These are phyloP conservation scores for Crithidia brevicula DNA, from an alignment of 208 protist species.

Conservation along the genomic window DNA sequence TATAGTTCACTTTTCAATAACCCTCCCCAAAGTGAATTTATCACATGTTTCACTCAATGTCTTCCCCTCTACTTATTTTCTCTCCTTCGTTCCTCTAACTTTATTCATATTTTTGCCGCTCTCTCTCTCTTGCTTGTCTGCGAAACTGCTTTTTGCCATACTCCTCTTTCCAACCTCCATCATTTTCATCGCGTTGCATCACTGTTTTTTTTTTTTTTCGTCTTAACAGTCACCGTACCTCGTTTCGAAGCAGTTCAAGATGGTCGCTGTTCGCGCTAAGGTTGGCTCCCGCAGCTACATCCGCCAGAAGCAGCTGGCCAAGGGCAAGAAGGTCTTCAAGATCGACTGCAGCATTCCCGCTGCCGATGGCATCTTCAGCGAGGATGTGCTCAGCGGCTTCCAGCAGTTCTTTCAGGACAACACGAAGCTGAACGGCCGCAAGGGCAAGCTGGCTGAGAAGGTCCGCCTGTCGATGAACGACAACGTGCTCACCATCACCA, in stretches of 20 bases:
- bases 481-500: conserved; percentile 91
- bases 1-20: too few species aligned
- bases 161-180: neutral
- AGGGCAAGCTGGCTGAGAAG: conserved; percentile 96
- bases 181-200: conserved; percentile 11
- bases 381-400: conserved; percentile 87
- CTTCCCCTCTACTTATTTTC: conserved; percentile 1
- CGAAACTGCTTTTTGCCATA: too few species aligned
- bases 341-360: conserved; percentile 75
- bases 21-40: too few species aligned
- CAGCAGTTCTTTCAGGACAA: conserved; percentile 97
- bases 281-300: conserved; percentile 71
- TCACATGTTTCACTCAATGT: too few species aligned
- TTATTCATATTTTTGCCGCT: neutral
- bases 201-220: neutral
- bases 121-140: neutral
- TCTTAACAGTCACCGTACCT: conserved; percentile 10
- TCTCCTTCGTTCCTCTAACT: neutral
- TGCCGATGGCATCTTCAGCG: conserved; percentile 78
- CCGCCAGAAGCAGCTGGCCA: conserved; percentile 85
- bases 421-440: conserved; percentile 98
- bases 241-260: conserved; percentile 34
- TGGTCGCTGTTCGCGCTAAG: conserved; percentile 92
- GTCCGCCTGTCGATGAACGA: conserved; percentile 90
- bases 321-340: conserved; percentile 92